These are phyloP conservation scores for Tetrahymena thermophila DNA, from an alignment of 73 alveolate species.

Conservation along the genomic window DNA sequence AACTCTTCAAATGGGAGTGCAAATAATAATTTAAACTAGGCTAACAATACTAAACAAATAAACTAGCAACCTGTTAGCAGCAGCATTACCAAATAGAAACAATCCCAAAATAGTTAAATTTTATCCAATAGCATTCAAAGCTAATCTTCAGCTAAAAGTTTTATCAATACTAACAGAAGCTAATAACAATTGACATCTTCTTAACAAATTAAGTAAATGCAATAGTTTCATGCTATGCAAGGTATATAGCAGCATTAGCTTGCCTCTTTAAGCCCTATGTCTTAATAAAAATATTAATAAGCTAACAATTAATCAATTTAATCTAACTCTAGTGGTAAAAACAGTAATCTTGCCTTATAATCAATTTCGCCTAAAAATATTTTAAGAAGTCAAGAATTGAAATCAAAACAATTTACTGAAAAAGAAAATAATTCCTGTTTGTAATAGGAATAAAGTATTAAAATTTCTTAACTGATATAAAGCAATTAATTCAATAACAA, in stretches of 20 bases:
- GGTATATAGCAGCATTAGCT: background rate
- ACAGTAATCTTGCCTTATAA: background rate
- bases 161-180: background rate
- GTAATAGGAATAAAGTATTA: background rate
- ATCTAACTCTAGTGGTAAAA: background rate
- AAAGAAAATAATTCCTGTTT: background rate
- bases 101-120: background rate
- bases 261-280: background rate
- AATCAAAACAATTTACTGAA: background rate
- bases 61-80: background rate
- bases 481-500: background rate
- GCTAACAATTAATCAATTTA: background rate
- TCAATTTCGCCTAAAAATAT: background rate
- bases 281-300: background rate
- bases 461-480: background rate
- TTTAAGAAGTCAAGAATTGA: background rate
- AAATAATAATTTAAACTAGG: background rate
- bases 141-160: background rate
- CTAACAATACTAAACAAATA: background rate
- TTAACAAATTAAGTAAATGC: background rate
- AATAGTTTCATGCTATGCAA: background rate
- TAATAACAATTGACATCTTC: background rate
- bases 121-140: background rate
- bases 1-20: background rate
- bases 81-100: background rate